Evolutionary conservation across 2,329 filamentous ascomycete species (phyloP), one percentile per base, ranked within the genome.

Genomic region (Rhexocercosporidium sp.): DNA sequence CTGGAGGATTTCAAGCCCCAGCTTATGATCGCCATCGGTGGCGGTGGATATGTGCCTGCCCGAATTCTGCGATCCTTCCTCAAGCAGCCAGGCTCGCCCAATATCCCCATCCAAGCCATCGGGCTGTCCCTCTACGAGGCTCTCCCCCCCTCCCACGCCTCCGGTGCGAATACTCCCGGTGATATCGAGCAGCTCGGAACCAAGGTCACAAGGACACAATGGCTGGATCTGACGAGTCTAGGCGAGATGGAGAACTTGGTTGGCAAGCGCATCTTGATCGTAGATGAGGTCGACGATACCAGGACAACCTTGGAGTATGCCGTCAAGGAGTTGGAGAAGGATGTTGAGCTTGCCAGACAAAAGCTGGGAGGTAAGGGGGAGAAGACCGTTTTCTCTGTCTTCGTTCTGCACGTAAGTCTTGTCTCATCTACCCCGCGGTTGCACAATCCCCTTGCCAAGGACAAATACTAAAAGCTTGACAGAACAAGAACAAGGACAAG

Each of bases 91-190:
- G 93, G 92, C 74, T 87, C 85, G 70, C 90, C 94, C 81, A 99
- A 99, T 84, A 99, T 99, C 77, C 95, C 96, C 73, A 99, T 99
- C 81, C 96, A 99, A 86, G 96, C 96, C 72, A 99, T 99, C 80
- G 96, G 96, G 59, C 91, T 99, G 71, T 98, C 95, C 25, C 90
- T 99, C 65, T 99, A 99, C 85, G 96, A 99, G 83, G 86, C 89
- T 70, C 90, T 98, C 57, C 78, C 85, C 68, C 76, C 81, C 60
- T 83, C 83, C 68, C 84, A 85, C 70, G 85, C 87, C 66, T 83
- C 82, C 61, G 82, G 84, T 66, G 79, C 81, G 66, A 75, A 75
- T 60, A 82, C 82, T 67, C 80, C 82, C 60, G 78, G 79, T 63
- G 74, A 75, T 16, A 62, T 75, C 25, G 96, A 99, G 82, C 82